phyloP scores from a whole-genome alignment of 2,329 filamentous ascomycete species.

The Sarocladiaceae sp. region DNA sequence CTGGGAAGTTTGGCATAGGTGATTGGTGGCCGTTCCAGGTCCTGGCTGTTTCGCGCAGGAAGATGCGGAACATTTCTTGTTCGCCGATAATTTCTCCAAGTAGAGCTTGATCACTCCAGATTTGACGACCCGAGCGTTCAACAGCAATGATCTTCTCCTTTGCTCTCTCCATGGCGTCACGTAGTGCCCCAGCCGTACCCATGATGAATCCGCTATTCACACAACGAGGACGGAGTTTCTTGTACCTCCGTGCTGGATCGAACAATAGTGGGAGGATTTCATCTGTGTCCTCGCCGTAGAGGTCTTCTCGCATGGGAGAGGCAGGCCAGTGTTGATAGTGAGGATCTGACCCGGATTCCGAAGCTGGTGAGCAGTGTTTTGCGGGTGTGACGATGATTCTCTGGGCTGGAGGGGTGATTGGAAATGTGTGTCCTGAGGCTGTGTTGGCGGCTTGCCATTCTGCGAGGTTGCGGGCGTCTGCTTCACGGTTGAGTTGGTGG shows the following conservation, averaged over 20 bases:
- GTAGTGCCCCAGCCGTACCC: conserved; percentile 26
- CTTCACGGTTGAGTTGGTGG: conserved; percentile 29
- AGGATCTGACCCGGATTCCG: conserved; percentile 28
- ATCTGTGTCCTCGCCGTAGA: conserved; percentile 30
- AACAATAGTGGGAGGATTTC: conserved; percentile 18
- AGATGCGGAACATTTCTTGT: conserved; percentile 32
- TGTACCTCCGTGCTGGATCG: conserved; percentile 29
- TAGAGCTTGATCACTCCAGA: conserved; percentile 35
- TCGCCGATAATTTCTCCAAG: conserved; percentile 34
- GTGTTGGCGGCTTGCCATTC: conserved; percentile 18
- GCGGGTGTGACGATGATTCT: conserved; percentile 28
- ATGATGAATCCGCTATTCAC: conserved; percentile 32
- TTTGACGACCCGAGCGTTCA: conserved; percentile 25
- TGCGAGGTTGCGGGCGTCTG: conserved; percentile 22
- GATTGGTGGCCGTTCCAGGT: conserved; percentile 27
- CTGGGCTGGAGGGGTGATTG: conserved; percentile 25
- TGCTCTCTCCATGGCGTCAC: conserved; percentile 19
- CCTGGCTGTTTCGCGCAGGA: conserved; percentile 22
- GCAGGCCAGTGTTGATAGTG: conserved; percentile 31
- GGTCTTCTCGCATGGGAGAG: conserved; percentile 27
- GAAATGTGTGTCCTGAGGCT: conserved; percentile 18
- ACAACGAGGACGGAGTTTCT: conserved; percentile 27
- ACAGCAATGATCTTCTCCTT: conserved; percentile 25
- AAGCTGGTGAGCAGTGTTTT: conserved; percentile 30
- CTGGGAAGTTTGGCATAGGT: conserved; percentile 11